A percentile compares a stretch with the other conserved stretches of the same genome.
These are phyloP conservation scores for Solanum sitiens DNA, from an alignment of 257 asterid genomes.

Conservation along the genomic window DNA sequence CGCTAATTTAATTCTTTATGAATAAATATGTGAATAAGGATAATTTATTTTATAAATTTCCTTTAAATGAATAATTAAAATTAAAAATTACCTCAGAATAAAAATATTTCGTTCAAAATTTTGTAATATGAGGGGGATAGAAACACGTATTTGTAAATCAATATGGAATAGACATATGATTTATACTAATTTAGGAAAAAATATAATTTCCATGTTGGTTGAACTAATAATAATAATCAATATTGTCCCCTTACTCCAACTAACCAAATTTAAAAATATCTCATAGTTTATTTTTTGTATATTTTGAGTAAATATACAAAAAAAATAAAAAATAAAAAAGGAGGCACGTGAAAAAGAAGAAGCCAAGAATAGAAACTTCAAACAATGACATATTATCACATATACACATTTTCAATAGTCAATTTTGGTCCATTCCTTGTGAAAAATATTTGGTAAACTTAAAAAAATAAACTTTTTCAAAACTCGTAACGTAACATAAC, in stretches of 20 bases:
- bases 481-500: neutral
- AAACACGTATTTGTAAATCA: neutral
- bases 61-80: too few species aligned
- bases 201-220: neutral
- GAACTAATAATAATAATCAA: neutral
- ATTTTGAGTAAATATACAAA: neutral
- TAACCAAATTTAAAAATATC: neutral
- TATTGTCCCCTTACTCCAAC: neutral
- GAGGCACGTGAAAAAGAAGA: neutral
- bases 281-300: neutral
- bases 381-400: neutral
- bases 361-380: neutral
- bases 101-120: too few species aligned
- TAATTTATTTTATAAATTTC: too few species aligned
- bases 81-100: too few species aligned
- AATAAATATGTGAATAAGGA: too few species aligned
- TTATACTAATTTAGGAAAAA: neutral
- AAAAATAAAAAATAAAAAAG: rapidly evolving
- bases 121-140: neutral
- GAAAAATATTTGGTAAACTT: too few species aligned
- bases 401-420: neutral
- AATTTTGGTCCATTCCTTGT: neutral
- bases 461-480: too few species aligned
- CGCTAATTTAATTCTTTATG: too few species aligned
- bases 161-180: neutral